A percentile compares a stretch with the other conserved stretches of the same genome.
phyloP scores from a whole-genome alignment of 257 asterid species.

The Rubia yunnanensis region DNA sequence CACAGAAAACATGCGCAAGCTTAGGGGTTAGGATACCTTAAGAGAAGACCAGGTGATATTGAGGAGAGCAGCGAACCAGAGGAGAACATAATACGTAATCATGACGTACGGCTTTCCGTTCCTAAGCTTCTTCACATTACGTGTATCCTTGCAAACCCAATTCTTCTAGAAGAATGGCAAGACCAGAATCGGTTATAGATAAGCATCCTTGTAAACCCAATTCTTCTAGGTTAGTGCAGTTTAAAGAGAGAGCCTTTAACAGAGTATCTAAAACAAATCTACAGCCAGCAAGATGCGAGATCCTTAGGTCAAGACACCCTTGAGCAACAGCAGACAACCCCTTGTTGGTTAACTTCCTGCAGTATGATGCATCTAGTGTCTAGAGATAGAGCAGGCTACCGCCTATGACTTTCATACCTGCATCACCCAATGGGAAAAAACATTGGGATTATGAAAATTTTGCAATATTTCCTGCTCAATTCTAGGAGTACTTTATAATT shows the following conservation, averaged over 20 bases:
- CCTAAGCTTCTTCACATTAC: slow-evolving; percentile 65
- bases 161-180: slow-evolving; percentile 57
- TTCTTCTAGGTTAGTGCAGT: slow-evolving; percentile 64
- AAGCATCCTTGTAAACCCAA: slow-evolving; percentile 71
- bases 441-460: not conserved
- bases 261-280: slow-evolving; percentile 61
- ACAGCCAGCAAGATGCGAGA: slow-evolving; percentile 64
- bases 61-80: slow-evolving; percentile 70
- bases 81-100: slow-evolving; percentile 72
- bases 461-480: not conserved
- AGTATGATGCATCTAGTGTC: slow-evolving; percentile 72
- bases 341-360: slow-evolving; percentile 80
- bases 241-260: slow-evolving; percentile 50
- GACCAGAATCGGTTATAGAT: slow-evolving; percentile 64
- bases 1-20: no score
- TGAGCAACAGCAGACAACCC: slow-evolving; percentile 68
- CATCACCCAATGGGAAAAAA: slow-evolving; percentile 30
- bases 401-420: slow-evolving; percentile 60
- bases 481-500: not conserved
- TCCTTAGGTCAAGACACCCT: slow-evolving; percentile 58
- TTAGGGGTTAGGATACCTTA: slow-evolving; percentile 59
- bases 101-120: slow-evolving; percentile 65
- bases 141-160: no score
- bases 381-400: slow-evolving; percentile 53
- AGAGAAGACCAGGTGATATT: slow-evolving; percentile 73